These are phyloP conservation scores for Monosporascus cannonballus DNA, from an alignment of 2,329 filamentous ascomycete genomes.

Conservation along the genomic window DNA sequence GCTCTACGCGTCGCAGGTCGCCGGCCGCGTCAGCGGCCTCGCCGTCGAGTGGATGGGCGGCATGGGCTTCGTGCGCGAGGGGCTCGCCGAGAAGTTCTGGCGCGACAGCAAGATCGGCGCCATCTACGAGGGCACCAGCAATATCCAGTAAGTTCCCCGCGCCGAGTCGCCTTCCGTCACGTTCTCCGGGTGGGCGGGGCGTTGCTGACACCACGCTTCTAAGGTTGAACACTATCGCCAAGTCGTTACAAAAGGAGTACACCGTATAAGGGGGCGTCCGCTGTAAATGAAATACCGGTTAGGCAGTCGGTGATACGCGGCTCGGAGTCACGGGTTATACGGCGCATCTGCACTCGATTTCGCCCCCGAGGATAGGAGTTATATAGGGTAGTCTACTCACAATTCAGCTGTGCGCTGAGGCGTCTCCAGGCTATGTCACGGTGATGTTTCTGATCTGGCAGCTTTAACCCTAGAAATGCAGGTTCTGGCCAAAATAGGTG, in stretches of 20 bases:
- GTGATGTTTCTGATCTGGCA: no score
- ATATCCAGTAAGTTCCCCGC: slow-evolving; percentile 52
- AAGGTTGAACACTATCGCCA: slow-evolving; percentile 58
- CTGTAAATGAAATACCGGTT: neutral
- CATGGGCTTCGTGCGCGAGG: slow-evolving; percentile 97
- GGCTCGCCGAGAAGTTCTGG: slow-evolving; percentile 96
- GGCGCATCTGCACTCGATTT: neutral
- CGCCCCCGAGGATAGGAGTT: no score
- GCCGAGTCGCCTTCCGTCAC: neutral
- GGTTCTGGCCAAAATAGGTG: no score
- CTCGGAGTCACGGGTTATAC: neutral
- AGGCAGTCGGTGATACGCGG: neutral
- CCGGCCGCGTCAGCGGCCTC: slow-evolving; percentile 74
- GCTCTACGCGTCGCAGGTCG: slow-evolving; percentile 88
- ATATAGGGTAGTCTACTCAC: no score
- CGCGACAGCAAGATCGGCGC: slow-evolving; percentile 97
- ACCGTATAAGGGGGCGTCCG: slow-evolving; percentile 28
- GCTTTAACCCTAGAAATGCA: no score
- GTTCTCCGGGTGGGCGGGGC: neutral
- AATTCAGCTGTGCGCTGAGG: no score
- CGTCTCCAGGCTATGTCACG: no score
- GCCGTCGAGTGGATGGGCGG: slow-evolving; percentile 99
- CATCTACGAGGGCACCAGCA: slow-evolving; percentile 90
- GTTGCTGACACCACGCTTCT: slow-evolving; percentile 16
- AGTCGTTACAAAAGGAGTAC: slow-evolving; percentile 57